A percentile compares a stretch with the other conserved stretches of the same genome.
phyloP scores from a whole-genome alignment of 805 yeast genomes.

The Zygoascus bituminiphila region DNA sequence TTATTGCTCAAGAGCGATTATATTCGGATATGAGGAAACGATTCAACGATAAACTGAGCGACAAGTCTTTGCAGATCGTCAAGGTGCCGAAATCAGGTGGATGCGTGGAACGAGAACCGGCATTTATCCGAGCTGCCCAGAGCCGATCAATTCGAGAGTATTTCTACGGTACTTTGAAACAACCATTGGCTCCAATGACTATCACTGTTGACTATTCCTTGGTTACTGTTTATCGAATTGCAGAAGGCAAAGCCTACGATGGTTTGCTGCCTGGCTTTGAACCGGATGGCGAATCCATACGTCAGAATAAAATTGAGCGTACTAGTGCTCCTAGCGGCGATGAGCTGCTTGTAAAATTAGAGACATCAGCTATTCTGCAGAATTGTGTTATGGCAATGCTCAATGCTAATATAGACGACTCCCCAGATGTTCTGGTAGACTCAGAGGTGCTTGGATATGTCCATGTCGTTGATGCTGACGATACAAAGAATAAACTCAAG shows the following conservation, averaged over 20 bases:
- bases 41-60: constrained; percentile 16
- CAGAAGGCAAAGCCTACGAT: constrained; percentile 23
- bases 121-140: constrained; percentile 60
- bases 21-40: constrained; percentile 52
- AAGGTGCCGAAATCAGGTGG: constrained; percentile 71
- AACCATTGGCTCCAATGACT: constrained; percentile 74
- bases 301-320: neutral
- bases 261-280: constrained; percentile 29
- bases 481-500: constrained; percentile 56
- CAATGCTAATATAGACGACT: constrained; percentile 39
- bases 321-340: neutral
- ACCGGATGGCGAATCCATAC: constrained; percentile 3
- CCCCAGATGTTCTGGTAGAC: constrained; percentile 40
- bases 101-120: constrained; percentile 63
- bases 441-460: constrained; percentile 73
- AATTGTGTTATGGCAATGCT: constrained; percentile 67
- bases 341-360: constrained; percentile 29
- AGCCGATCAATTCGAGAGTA: constrained; percentile 76
- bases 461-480: constrained; percentile 65
- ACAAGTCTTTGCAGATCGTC: constrained; percentile 35
- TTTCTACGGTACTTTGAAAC: constrained; percentile 68
- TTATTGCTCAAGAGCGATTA: constrained; percentile 69
- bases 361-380: constrained; percentile 42
- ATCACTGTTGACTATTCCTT: constrained; percentile 61
- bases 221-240: constrained; percentile 55